Conservation (phyloP, 768 basidiomycete genomes). For the Phaeotremella skinneri region DNA sequence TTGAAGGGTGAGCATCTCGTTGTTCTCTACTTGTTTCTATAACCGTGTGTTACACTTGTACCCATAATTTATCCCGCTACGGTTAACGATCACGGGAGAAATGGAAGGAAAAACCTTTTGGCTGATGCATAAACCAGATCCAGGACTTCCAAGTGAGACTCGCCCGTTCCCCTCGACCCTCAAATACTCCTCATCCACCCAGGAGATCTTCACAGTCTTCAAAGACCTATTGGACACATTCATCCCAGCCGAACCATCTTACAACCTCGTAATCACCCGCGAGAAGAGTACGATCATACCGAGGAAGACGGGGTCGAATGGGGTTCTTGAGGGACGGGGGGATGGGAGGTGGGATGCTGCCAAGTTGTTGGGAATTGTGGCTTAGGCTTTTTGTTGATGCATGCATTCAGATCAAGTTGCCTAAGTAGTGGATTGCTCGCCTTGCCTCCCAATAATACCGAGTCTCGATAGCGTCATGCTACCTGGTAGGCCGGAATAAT, state of each 20-base stretch:
- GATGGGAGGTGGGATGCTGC: conserved; percentile 1
- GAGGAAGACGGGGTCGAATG: not conserved
- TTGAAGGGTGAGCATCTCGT: no score
- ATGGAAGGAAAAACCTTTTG: not conserved
- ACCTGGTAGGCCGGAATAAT: no score
- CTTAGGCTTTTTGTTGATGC: no score
- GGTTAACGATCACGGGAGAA: not conserved
- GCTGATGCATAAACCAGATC: conserved; percentile 1
- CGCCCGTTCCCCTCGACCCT: not conserved
- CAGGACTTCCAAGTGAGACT: not conserved
- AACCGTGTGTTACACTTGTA: no score
- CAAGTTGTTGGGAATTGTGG: not conserved
- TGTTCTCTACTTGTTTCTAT: no score
- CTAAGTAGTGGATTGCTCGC: no score
- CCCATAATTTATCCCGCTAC: no score
- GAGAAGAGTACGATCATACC: not conserved
- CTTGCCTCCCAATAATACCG: no score
- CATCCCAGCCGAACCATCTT: not conserved
- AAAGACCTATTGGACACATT: not conserved
- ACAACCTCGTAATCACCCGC: not conserved
- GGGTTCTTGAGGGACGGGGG: not conserved
- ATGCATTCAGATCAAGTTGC: no score
- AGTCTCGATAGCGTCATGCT: no score
- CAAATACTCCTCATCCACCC: not conserved
- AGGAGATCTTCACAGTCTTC: conserved; percentile 1